Conservation (phyloP, 2,329 filamentous ascomycete genomes). For the Colletotrichum camelliae region DNA sequence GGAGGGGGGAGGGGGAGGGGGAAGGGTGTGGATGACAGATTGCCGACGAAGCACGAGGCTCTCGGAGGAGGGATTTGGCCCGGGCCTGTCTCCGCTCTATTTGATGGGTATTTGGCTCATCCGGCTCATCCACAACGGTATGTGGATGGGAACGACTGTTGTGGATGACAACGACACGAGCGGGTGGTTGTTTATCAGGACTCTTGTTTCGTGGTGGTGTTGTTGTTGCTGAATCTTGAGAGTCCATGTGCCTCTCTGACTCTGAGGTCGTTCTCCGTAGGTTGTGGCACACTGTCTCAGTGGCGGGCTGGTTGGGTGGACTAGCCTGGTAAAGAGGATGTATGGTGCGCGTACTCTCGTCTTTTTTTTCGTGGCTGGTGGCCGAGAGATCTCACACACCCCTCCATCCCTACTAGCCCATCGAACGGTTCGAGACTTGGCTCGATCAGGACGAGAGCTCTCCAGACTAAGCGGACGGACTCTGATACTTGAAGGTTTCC, state of each 20-base stretch:
- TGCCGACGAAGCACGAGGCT: not conserved
- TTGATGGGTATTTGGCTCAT: not conserved
- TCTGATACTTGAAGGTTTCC: conserved; percentile 3
- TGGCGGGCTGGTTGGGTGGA: not conserved
- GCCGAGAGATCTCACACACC: conserved; percentile 4
- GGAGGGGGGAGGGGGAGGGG: not conserved
- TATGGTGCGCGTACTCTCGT: not conserved
- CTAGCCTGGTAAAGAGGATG: not conserved
- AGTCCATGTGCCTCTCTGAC: conserved; percentile 5
- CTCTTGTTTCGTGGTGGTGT: not conserved
- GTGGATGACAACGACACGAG: not conserved
- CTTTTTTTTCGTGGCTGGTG: not conserved
- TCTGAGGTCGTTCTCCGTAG: not conserved
- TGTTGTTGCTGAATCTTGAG: not conserved
- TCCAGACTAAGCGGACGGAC: not conserved
- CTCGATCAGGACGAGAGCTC: conserved; percentile 6
- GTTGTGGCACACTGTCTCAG: conserved; percentile 13
- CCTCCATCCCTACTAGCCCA: conserved; percentile 16
- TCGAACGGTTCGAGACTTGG: conserved; percentile 18
- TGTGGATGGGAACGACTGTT: not conserved
- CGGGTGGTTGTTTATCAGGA: not conserved
- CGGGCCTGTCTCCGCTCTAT: not conserved
- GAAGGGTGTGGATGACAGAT: not conserved
- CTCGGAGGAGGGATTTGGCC: not conserved
- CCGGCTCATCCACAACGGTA: not conserved